Base-by-base conservation (phyloP, 1,139 yeast genomes). In the Protomyces pachydermus region DNA sequence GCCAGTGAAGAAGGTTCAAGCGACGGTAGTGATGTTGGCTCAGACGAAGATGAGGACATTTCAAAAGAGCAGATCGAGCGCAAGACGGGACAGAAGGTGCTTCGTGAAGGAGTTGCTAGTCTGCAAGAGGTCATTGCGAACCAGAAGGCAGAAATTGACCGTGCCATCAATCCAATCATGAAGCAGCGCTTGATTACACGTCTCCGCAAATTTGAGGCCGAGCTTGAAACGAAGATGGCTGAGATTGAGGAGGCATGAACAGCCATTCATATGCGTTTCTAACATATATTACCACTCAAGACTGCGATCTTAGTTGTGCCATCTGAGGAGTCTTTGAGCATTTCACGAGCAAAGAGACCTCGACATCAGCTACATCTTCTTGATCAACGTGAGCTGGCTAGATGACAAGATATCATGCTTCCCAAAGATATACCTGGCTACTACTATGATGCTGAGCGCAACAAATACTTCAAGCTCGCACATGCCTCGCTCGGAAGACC, bases 91-190 rank as follows among this genome's bases (percentile, higher is more conserved):
- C 83, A 83, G 69, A 91, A 87, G 72, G 81, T 91, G 70, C 78
- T 93, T 66, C 84, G 84, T 68, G 98, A 91, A 74, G 98, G 91
- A 73, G 85, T 95, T 63, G 78, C 81, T 14, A 98, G 95, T 72
- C 79, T 95, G 68, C 91, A 88, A 71, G 78, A 83, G 52, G 91
- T 93, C 0, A 88, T 95, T 65, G 84, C 82, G 62, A 85, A 85
- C 70, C 93, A 91, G 72, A 84, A 84, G 72, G 81, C 81, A 62
- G 93, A 89, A 70, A 82, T 90, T 58, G 83, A 81, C 18, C 86
- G 86, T 65, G 91, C 95, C 1, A 84, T 91, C 18, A 91, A 91
- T 73, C 91, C 91, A 71, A 87, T 93, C 78, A 81, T 93, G 84
- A 85, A 87, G 73, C 88, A 87, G 76, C 86, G 97, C 76, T 88